A percentile compares a stretch with the other conserved stretches of the same genome.
Conservation (phyloP, 176 grass and related monocot genomes). For the Raddia guianensis region DNA sequence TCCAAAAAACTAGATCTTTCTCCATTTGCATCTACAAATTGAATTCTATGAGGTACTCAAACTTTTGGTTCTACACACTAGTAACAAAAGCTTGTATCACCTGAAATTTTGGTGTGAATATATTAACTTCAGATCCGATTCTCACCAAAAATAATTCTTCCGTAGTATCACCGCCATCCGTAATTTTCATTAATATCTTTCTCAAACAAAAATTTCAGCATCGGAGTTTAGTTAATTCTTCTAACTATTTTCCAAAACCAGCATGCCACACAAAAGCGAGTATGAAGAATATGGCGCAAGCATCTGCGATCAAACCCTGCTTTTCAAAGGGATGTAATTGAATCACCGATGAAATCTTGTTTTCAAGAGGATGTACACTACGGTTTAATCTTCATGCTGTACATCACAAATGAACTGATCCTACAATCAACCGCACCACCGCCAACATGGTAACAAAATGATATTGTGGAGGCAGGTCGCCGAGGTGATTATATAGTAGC, state of each 20-base stretch:
- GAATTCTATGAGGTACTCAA: slow-evolving; percentile 94
- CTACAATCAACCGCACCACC: neutral
- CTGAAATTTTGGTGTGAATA: slow-evolving; percentile 6
- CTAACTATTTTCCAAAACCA: slow-evolving; percentile 24
- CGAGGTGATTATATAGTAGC: neutral
- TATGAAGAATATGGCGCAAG: slow-evolving; percentile 96
- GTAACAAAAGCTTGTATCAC: slow-evolving; percentile 8
- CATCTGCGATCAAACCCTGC: slow-evolving; percentile 93
- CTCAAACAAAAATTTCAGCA: too few species aligned
- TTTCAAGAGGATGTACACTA: neutral
- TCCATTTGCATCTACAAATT: slow-evolving; percentile 90
- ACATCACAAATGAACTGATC: neutral
- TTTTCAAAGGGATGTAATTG: slow-evolving; percentile 99
- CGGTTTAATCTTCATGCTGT: neutral
- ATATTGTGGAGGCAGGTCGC: neutral
- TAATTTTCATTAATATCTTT: neutral
- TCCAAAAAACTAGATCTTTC: too few species aligned
- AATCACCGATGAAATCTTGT: neutral
- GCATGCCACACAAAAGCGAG: slow-evolving; percentile 99
- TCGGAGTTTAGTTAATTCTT: slow-evolving; percentile 24
- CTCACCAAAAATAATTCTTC: neutral
- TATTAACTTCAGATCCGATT: neutral
- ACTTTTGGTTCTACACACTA: slow-evolving; percentile 10
- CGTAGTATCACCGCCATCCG: neutral
- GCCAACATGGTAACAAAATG: neutral